phyloP scores from a whole-genome alignment of 768 basidiomycete genomes.

The Leccinum subtestaceum region DNA sequence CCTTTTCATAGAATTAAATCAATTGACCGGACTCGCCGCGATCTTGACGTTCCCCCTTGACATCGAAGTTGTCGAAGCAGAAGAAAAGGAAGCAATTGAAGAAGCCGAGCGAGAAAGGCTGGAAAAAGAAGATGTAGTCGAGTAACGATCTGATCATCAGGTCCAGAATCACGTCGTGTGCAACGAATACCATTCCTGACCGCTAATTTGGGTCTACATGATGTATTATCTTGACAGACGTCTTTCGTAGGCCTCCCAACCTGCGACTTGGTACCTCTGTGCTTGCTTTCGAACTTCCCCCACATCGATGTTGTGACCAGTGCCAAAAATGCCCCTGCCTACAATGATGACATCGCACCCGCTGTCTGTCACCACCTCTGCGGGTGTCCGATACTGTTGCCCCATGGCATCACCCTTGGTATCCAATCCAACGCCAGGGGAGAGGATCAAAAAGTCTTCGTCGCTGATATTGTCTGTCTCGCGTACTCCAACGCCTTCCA shows the following conservation, averaged over 20 bases:
- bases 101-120: slow-evolving; percentile 28
- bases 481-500: slow-evolving; percentile 59
- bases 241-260: slow-evolving; percentile 88
- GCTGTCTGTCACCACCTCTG: slow-evolving; percentile 71
- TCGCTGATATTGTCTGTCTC: slow-evolving; percentile 33
- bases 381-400: slow-evolving; percentile 92
- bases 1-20: slow-evolving; percentile 75
- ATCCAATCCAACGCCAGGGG: slow-evolving; percentile 90
- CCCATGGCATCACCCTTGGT: slow-evolving; percentile 81
- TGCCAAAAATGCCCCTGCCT: slow-evolving; percentile 89
- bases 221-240: slow-evolving; percentile 33
- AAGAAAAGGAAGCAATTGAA: slow-evolving; percentile 75
- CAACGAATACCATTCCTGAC: neutral
- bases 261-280: slow-evolving; percentile 78
- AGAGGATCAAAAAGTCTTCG: slow-evolving; percentile 87
- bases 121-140: slow-evolving; percentile 7
- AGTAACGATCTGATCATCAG: neutral
- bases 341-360: slow-evolving; percentile 98
- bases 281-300: slow-evolving; percentile 57
- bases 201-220: neutral
- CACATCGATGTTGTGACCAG: slow-evolving; percentile 40
- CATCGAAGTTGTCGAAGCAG: slow-evolving; percentile 90
- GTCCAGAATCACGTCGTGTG: neutral
- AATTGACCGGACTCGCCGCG: slow-evolving; percentile 91
- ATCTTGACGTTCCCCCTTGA: slow-evolving; percentile 95